Conservation (phyloP, 2,329 filamentous ascomycete species). For the Penicillium capsulatum region DNA sequence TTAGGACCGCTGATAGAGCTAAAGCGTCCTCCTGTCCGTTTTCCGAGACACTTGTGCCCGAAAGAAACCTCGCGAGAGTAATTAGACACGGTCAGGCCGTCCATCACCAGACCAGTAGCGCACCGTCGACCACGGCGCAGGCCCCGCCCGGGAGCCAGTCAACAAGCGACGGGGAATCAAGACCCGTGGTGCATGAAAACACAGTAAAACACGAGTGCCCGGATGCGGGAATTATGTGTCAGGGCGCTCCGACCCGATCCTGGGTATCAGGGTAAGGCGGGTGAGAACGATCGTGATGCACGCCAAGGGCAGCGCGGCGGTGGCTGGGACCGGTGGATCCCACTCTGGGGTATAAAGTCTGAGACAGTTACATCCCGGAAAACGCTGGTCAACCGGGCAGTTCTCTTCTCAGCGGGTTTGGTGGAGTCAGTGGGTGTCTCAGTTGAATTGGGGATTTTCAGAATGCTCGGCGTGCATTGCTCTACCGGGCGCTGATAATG, state of each 20-base stretch:
- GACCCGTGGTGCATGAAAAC: neutral
- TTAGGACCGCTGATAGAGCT: neutral
- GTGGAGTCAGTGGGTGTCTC: too few species aligned
- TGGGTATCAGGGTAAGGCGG: neutral
- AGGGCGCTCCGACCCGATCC: constrained; percentile 6
- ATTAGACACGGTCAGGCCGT: neutral
- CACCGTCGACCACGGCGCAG: neutral
- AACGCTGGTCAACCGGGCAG: neutral
- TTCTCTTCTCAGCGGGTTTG: too few species aligned
- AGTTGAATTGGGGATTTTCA: too few species aligned
- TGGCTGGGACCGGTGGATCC: constrained; percentile 1
- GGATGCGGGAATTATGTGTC: constrained; percentile 12
- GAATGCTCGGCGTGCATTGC: too few species aligned
- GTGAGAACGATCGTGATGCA: constrained; percentile 3
- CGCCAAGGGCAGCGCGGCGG: constrained; percentile 6
- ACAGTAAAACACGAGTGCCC: neutral
- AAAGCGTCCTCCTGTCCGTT: neutral
- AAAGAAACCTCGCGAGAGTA: neutral
- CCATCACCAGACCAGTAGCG: neutral
- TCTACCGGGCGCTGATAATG: too few species aligned
- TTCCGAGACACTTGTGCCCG: constrained; percentile 8
- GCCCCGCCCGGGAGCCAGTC: neutral
- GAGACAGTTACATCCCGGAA: constrained; percentile 24
- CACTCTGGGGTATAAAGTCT: constrained; percentile 11
- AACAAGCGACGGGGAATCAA: neutral